Conservation (phyloP, 352 stramenopile genomes). For the Thraustotheca clavata region DNA sequence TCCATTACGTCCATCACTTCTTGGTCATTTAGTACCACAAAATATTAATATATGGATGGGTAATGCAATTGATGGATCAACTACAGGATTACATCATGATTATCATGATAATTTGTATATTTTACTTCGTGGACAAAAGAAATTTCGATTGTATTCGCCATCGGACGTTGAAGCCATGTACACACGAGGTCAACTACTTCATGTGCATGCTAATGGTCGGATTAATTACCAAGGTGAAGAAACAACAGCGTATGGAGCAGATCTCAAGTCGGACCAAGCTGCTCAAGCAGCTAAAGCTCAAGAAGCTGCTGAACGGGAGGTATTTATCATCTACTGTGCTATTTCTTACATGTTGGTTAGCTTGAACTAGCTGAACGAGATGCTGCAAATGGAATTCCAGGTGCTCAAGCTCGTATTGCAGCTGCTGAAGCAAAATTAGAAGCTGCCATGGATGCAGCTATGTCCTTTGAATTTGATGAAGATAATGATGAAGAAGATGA, state of each 20-base stretch:
- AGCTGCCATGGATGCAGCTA: slow-evolving; percentile 60
- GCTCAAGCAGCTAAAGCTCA: slow-evolving; percentile 54
- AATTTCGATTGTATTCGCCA: slow-evolving; percentile 91
- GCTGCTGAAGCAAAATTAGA: slow-evolving; percentile 54
- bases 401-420: slow-evolving; percentile 39
- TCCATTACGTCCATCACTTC: slow-evolving; percentile 62
- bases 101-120: slow-evolving; percentile 99
- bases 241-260: slow-evolving; percentile 70
- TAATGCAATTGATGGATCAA: slow-evolving; percentile 70
- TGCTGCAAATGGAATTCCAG: slow-evolving; percentile 35
- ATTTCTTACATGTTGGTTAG: neutral
- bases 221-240: slow-evolving; percentile 93
- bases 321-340: slow-evolving; percentile 22
- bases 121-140: slow-evolving; percentile 89
- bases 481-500: slow-evolving; percentile 42
- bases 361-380: slow-evolving; percentile 41
- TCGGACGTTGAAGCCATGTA: slow-evolving; percentile 88
- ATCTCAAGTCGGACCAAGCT: slow-evolving; percentile 44
- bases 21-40: slow-evolving; percentile 83
- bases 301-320: slow-evolving; percentile 48
- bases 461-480: slow-evolving; percentile 60
- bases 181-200: slow-evolving; percentile 64
- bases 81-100: slow-evolving; percentile 95
- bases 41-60: slow-evolving; percentile 98
- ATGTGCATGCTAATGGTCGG: slow-evolving; percentile 91